These are phyloP conservation scores for Corynascus novoguineensis DNA, from an alignment of 495 filamentous ascomycete species.

Conservation along the genomic window DNA sequence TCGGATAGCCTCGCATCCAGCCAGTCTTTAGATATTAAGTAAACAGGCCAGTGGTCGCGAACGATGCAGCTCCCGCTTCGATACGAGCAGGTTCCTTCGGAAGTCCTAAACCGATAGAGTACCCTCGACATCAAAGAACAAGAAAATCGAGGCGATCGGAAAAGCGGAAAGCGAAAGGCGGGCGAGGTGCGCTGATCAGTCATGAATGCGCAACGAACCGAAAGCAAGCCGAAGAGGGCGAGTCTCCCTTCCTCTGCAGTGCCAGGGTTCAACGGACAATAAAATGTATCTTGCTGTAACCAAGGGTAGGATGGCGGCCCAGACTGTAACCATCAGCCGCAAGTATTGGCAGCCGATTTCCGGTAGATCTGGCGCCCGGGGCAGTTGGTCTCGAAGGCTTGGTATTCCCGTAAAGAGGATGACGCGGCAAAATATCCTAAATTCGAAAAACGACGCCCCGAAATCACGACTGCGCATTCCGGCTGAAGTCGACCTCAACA, in stretches of 20 bases:
- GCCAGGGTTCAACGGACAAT: background rate
- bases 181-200: background rate
- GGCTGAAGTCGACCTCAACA: slow-evolving; percentile 27
- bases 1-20: slow-evolving; percentile 8
- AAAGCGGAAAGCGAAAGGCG: background rate
- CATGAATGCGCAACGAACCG: background rate
- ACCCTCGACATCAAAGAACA: background rate
- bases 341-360: slow-evolving; percentile 25
- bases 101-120: background rate
- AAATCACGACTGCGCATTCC: slow-evolving; percentile 24
- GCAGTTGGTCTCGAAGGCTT: slow-evolving; percentile 14
- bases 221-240: background rate
- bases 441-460: slow-evolving; percentile 15
- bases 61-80: background rate
- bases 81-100: slow-evolving; percentile 5
- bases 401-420: slow-evolving; percentile 24
- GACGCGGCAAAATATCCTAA: slow-evolving; percentile 26
- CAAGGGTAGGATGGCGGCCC: background rate
- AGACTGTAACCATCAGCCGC: slow-evolving; percentile 22
- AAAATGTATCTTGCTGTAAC: background rate
- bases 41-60: background rate
- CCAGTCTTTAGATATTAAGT: background rate
- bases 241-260: background rate
- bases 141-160: background rate
- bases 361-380: slow-evolving; percentile 27